Percentiles rank a stretch among this genome's conserved stretches.
Conservation (phyloP, 345 rosid species). For the Rhizophora mangle region DNA sequence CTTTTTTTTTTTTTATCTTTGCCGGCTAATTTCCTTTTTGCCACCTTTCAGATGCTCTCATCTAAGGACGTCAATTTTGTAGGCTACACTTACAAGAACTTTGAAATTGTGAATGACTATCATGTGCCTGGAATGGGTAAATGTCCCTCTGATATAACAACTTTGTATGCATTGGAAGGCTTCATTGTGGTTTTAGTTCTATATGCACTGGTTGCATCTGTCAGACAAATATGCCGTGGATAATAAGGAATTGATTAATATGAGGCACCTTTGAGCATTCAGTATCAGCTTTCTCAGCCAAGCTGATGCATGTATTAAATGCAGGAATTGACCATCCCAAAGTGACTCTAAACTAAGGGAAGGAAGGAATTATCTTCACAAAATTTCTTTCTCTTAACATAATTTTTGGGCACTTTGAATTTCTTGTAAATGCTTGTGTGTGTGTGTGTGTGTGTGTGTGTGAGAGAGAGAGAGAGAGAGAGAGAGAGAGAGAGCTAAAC, state of each 20-base stretch:
- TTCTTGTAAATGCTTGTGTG: not conserved
- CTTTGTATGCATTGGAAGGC: not conserved
- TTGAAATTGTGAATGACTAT: constrained; percentile 79
- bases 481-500: not conserved
- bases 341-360: too few relatives aligned
- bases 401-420: not conserved
- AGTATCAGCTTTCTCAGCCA: too few relatives aligned
- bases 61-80: constrained; percentile 78
- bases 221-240: not conserved
- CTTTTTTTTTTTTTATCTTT: not conserved
- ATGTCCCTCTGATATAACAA: constrained; percentile 3
- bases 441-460: not conserved
- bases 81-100: constrained; percentile 80
- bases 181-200: constrained; percentile 1
- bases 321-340: too few relatives aligned
- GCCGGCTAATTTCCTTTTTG: not conserved
- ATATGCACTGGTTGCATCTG: not conserved
- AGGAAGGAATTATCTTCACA: not conserved
- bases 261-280: not conserved
- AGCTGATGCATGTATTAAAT: too few relatives aligned
- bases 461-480: not conserved
- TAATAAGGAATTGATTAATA: not conserved
- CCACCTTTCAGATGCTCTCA: constrained; percentile 62
- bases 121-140: constrained; percentile 82
- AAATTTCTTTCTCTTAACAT: not conserved